Evolutionary conservation across 2,329 filamentous ascomycete species (phyloP).

Genomic region (Amauroascus verrucosus): DNA sequence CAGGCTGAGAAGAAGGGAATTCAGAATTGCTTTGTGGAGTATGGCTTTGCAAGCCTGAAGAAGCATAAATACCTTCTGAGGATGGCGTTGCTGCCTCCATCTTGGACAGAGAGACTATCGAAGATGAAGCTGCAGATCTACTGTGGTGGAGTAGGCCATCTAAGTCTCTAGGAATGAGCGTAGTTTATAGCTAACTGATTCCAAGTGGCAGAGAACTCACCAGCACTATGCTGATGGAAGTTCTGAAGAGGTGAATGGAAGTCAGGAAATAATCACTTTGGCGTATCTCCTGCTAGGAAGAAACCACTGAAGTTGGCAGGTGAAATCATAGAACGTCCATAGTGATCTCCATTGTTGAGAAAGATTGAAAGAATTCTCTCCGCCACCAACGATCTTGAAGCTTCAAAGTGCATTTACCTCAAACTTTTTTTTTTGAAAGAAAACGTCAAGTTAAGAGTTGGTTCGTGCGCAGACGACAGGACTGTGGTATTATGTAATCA

Average conservation of each 20-base stretch:
- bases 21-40: constrained; percentile 9
- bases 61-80: constrained; percentile 34
- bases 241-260: neutral
- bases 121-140: constrained; percentile 7
- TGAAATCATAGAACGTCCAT: neutral
- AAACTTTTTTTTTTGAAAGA: neutral
- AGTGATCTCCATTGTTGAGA: neutral
- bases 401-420: neutral
- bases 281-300: neutral
- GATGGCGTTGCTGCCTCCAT: constrained; percentile 14
- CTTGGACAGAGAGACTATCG: constrained; percentile 16
- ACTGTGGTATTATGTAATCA: neutral
- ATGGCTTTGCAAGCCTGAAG: constrained; percentile 17
- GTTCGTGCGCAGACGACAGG: constrained; percentile 4
- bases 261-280: neutral
- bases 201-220: neutral
- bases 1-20: constrained; percentile 20
- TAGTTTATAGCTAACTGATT: constrained; percentile 6
- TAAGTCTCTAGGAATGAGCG: neutral
- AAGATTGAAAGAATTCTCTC: neutral
- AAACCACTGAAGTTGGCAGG: neutral
- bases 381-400: neutral
- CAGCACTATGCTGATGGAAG: constrained; percentile 11
- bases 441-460: constrained; percentile 6
- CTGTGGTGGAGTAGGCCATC: constrained; percentile 10